A percentile compares a stretch with the other conserved stretches of the same genome.
phyloP scores from a whole-genome alignment of 805 yeast genomes.

The Myxozyma udenii region DNA sequence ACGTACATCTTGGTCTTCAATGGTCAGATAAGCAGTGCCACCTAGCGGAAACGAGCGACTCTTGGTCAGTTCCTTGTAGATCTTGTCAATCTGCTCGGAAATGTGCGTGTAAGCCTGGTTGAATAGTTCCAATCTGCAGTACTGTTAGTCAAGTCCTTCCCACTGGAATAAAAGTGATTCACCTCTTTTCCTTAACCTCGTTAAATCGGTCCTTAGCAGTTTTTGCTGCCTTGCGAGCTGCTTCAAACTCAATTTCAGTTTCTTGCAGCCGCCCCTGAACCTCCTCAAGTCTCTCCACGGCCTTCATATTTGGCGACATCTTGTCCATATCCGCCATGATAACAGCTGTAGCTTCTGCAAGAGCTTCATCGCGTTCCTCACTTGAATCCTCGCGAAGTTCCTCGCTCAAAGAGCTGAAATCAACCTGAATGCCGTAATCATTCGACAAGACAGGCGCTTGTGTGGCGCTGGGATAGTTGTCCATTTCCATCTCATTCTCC shows the following conservation, averaged over 20 bases:
- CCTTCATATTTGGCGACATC: slow-evolving; percentile 79
- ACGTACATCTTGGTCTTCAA: slow-evolving; percentile 69
- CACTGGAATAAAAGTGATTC: neutral
- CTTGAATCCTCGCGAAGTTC: slow-evolving; percentile 42
- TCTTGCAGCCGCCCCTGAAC: slow-evolving; percentile 59
- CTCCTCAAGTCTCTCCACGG: slow-evolving; percentile 69
- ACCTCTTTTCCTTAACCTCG: slow-evolving; percentile 57
- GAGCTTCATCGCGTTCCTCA: slow-evolving; percentile 31
- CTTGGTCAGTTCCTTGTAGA: slow-evolving; percentile 83
- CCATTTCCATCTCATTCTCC: slow-evolving; percentile 38
- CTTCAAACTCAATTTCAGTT: slow-evolving; percentile 61
- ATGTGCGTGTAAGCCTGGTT: slow-evolving; percentile 75
- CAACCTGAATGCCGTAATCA: slow-evolving; percentile 47
- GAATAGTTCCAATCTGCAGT: slow-evolving; percentile 47
- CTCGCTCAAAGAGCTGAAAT: slow-evolving; percentile 49
- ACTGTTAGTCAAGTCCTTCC: neutral
- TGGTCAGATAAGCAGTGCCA: slow-evolving; percentile 85
- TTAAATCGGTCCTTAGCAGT: slow-evolving; percentile 55
- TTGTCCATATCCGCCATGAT: slow-evolving; percentile 35
- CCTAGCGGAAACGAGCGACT: slow-evolving; percentile 71
- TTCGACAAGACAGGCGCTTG: slow-evolving; percentile 8
- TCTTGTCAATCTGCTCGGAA: slow-evolving; percentile 63
- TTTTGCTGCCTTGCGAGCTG: slow-evolving; percentile 59
- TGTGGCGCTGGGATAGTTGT: slow-evolving; percentile 30
- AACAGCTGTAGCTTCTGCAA: slow-evolving; percentile 34